A percentile compares a stretch with the other conserved stretches of the same genome.
Evolutionary conservation across 2,329 filamentous ascomycete species (phyloP).

Genomic region (Botryotinia globosa): DNA sequence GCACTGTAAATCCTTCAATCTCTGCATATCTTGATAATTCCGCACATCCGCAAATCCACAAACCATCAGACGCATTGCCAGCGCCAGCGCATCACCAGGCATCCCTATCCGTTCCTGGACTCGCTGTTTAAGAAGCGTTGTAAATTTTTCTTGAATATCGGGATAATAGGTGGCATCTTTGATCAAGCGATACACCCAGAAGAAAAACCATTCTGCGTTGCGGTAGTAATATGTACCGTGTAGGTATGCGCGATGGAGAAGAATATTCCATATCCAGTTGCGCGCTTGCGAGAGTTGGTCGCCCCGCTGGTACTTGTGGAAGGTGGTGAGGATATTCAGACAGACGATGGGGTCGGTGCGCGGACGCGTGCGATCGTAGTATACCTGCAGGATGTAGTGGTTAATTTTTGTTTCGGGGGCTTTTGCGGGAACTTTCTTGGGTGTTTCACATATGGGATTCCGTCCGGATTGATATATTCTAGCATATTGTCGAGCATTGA

Average conservation of each 20-base stretch:
- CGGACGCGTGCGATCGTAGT: neutral
- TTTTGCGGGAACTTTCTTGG: no score
- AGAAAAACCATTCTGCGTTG: neutral
- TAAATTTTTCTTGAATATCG: neutral
- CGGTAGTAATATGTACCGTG: neutral
- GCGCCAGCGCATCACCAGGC: neutral
- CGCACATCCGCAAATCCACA: neutral
- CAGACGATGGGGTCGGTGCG: neutral
- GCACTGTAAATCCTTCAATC: neutral
- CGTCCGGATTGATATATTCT: neutral
- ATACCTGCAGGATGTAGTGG: neutral
- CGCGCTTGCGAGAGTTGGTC: neutral
- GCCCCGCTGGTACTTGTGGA: neutral
- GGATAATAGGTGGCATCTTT: neutral
- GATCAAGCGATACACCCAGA: neutral
- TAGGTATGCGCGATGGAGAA: neutral
- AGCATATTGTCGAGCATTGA: neutral
- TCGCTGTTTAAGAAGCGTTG: neutral
- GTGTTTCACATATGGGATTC: neutral
- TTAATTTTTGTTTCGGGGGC: neutral
- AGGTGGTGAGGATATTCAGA: neutral
- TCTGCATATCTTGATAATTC: neutral
- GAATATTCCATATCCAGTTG: neutral
- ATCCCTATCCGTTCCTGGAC: neutral
- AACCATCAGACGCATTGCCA: neutral